A percentile compares a stretch with the other conserved stretches of the same genome.
Evolutionary conservation across 1,284 basidiomycete genomes (phyloP).

Genomic region (Tremellales sp.): DNA sequence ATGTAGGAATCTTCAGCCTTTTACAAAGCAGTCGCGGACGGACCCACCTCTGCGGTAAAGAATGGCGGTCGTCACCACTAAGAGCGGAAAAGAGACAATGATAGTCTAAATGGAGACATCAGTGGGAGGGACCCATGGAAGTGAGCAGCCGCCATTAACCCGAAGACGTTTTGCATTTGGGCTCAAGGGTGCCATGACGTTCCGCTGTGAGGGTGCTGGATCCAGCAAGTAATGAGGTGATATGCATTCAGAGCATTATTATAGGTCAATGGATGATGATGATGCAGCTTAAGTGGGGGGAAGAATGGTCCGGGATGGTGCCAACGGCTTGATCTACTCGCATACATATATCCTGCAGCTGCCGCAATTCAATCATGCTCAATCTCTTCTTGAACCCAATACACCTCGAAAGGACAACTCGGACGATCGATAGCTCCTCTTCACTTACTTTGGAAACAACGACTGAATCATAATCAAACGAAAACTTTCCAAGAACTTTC

Average conservation of each 20-base stretch:
- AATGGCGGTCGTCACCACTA: conserved; percentile 44
- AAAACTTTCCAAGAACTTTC: no score
- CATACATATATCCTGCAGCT: no score
- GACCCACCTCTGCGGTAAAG: conserved; percentile 42
- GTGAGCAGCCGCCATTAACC: conserved; percentile 14
- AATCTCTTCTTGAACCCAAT: no score
- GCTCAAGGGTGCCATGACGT: conserved; percentile 27
- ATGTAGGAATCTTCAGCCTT: not conserved
- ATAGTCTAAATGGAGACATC: conserved; percentile 27
- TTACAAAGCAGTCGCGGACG: not conserved
- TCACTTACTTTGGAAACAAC: no score
- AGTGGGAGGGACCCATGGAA: not conserved
- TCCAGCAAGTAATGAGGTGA: not conserved
- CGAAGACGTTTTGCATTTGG: conserved; percentile 39
- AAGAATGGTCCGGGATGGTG: no score
- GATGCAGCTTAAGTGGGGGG: no score
- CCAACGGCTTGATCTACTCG: no score
- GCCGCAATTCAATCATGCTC: no score
- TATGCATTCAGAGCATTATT: not conserved
- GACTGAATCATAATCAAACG: no score
- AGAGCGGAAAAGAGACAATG: conserved; percentile 44
- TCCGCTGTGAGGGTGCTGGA: not conserved
- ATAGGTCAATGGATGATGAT: no score
- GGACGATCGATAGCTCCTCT: no score
- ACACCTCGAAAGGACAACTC: no score